phyloP scores from a whole-genome alignment of 805 yeast genomes.

The Cyberlindnera americana region DNA sequence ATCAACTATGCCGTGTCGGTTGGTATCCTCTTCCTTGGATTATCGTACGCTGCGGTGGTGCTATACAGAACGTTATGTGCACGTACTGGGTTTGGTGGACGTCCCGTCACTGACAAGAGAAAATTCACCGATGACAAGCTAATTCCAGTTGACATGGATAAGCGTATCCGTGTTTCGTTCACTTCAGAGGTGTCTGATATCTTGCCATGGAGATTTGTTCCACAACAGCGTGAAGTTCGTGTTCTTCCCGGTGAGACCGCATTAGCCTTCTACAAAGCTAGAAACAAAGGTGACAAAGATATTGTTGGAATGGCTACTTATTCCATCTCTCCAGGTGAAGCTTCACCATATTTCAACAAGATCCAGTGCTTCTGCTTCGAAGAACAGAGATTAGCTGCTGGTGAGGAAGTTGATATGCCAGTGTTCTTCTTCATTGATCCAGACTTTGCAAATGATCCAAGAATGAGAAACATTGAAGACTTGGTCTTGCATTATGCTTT shows the following conservation, averaged over 20 bases:
- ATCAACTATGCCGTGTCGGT: constrained; percentile 68
- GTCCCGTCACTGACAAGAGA: constrained; percentile 81
- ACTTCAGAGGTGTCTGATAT: constrained; percentile 89
- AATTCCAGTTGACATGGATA: constrained; percentile 81
- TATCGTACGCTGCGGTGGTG: constrained; percentile 90
- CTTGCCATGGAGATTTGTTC: constrained; percentile 92
- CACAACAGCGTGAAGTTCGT: constrained; percentile 90
- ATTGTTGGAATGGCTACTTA: constrained; percentile 98
- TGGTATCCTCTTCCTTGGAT: constrained; percentile 64
- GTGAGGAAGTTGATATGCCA: constrained; percentile 99
- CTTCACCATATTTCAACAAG: constrained; percentile 93
- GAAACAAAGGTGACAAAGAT: constrained; percentile 79
- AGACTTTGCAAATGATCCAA: constrained; percentile 89
- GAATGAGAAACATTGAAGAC: constrained; percentile 87
- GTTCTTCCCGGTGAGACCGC: constrained; percentile 98
- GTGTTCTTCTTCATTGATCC: constrained; percentile 96
- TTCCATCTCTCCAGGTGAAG: constrained; percentile 93
- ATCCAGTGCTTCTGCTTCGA: constrained; percentile 98
- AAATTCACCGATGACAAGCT: constrained; percentile 84
- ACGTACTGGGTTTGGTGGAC: constrained; percentile 94
- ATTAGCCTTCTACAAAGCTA: constrained; percentile 90
- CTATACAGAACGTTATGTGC: constrained; percentile 88
- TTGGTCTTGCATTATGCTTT: constrained; percentile 90
- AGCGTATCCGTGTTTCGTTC: constrained; percentile 78
- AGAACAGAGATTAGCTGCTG: constrained; percentile 89